These are phyloP conservation scores for Fusarium gaditjirri DNA, from an alignment of 2,329 filamentous ascomycete species.

Conservation along the genomic window DNA sequence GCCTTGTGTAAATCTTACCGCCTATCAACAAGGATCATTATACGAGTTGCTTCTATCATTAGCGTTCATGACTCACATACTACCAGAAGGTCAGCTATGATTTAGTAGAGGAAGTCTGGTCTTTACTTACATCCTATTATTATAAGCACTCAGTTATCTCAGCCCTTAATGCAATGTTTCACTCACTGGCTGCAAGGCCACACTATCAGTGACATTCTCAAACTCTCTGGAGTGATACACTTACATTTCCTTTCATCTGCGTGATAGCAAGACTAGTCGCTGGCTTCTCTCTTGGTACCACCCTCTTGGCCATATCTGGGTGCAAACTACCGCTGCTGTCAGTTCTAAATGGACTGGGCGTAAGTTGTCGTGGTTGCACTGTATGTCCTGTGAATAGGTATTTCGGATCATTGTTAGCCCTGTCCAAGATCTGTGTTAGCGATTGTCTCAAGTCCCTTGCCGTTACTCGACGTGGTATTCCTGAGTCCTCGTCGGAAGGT, in stretches of 20 bases:
- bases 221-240: not conserved
- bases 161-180: not conserved
- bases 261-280: not conserved
- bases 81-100: not conserved
- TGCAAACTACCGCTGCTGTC: not conserved
- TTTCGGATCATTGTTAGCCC: not conserved
- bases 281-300: not conserved
- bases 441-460: not conserved
- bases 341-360: not conserved
- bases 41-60: too few species aligned
- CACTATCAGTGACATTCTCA: not conserved
- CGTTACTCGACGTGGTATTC: not conserved
- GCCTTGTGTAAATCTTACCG: not conserved
- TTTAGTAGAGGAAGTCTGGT: not conserved
- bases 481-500: not conserved
- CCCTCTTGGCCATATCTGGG: not conserved
- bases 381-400: not conserved
- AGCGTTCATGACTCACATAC: not conserved
- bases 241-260: constrained; percentile 9
- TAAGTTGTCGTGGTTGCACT: not conserved
- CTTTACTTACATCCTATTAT: not conserved
- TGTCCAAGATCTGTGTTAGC: not conserved
- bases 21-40: not conserved
- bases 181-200: not conserved
- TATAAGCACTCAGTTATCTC: not conserved